Evolutionary conservation across 495 filamentous ascomycete species (phyloP).

Genomic region (Terfezia boudieri): DNA sequence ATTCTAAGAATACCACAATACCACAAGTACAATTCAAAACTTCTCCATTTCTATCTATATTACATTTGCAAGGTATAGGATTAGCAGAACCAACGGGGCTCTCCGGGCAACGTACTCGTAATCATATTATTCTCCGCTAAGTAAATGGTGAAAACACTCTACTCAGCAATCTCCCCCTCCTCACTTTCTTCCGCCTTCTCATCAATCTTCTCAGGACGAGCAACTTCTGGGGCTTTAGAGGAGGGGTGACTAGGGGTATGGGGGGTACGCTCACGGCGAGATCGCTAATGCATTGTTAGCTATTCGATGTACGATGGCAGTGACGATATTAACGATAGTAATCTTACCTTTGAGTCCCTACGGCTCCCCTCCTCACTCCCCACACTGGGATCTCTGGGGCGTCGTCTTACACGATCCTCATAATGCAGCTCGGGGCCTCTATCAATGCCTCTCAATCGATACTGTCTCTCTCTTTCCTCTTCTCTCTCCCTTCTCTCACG

Average conservation of each 20-base stretch:
- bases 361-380: slow-evolving; percentile 40
- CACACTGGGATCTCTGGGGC: slow-evolving; percentile 50
- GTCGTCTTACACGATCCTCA: slow-evolving; percentile 37
- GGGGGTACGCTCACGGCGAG: slow-evolving; percentile 38
- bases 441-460: slow-evolving; percentile 50
- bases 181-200: slow-evolving; percentile 45
- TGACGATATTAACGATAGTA: background rate
- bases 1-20: too few relatives aligned
- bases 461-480: slow-evolving; percentile 63
- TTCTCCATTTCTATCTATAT: background rate
- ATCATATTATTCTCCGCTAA: too few relatives aligned
- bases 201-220: slow-evolving; percentile 13
- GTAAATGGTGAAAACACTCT: slow-evolving; percentile 23
- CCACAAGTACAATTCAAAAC: background rate
- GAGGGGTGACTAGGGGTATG: slow-evolving; percentile 22
- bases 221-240: slow-evolving; percentile 15
- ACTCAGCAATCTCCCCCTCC: slow-evolving; percentile 95
- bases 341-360: slow-evolving; percentile 33
- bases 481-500: slow-evolving; percentile 60
- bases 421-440: slow-evolving; percentile 80
- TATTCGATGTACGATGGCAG: background rate
- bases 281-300: slow-evolving; percentile 26
- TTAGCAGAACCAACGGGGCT: background rate
- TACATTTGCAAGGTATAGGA: background rate
- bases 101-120: background rate